A percentile compares a stretch with the other conserved stretches of the same genome.
Evolutionary conservation across 2,329 filamentous ascomycete species (phyloP).

Genomic region (Drechmeria coniospora): DNA sequence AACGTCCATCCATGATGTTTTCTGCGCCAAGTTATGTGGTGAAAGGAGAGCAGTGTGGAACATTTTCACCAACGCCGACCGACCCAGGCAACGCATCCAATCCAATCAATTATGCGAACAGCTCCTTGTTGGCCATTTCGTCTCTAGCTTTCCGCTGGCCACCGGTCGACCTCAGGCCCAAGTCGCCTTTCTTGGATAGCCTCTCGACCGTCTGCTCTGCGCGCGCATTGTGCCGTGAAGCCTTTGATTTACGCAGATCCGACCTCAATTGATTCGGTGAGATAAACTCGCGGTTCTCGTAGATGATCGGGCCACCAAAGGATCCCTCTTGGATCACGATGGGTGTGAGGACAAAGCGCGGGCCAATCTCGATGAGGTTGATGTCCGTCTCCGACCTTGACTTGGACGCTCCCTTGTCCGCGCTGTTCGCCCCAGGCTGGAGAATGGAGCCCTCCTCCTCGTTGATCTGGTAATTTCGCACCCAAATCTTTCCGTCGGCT

Average conservation of each 20-base stretch:
- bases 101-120: conserved; percentile 48
- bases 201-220: conserved; percentile 60
- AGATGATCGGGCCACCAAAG: conserved; percentile 92
- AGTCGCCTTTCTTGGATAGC: conserved; percentile 55
- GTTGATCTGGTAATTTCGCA: conserved; percentile 84
- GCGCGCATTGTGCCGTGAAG: conserved; percentile 60
- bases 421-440: conserved; percentile 23
- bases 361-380: conserved; percentile 81
- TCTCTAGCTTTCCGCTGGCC: conserved; percentile 47
- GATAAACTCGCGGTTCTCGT: conserved; percentile 95
- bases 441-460: conserved; percentile 54
- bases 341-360: conserved; percentile 80
- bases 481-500: conserved; percentile 89
- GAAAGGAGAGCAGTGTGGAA: neutral
- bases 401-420: conserved; percentile 21
- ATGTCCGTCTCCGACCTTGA: conserved; percentile 51
- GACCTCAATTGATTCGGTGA: conserved; percentile 87
- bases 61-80: conserved; percentile 1
- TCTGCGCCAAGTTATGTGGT: no score
- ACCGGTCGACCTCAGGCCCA: conserved; percentile 58
- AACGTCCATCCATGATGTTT: no score
- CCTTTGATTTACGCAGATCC: conserved; percentile 63
- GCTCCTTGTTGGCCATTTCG: conserved; percentile 58
- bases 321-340: conserved; percentile 91
- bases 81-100: no score